Evolutionary conservation across 352 stramenopile species (phyloP).

Genomic region (Phytophthora ohioensis): DNA sequence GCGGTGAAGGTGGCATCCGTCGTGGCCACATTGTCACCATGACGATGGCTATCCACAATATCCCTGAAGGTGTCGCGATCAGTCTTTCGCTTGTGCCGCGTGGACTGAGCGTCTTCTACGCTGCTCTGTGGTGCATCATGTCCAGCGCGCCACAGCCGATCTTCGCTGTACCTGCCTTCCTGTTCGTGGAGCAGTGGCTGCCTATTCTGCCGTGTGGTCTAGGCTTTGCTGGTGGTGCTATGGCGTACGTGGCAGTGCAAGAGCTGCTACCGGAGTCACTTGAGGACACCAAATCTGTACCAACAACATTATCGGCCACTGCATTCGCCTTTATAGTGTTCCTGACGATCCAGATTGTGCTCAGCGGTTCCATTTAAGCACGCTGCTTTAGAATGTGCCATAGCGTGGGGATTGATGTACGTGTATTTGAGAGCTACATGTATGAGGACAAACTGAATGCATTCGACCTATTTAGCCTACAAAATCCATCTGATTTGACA

Average conservation of each 20-base stretch:
- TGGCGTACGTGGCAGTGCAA: conserved; percentile 96
- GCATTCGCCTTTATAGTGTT: conserved; percentile 84
- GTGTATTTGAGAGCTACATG: conserved; percentile 4
- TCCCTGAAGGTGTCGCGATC: conserved; percentile 97
- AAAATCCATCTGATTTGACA: not conserved
- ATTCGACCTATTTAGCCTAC: conserved; percentile 33
- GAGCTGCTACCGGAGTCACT: conserved; percentile 85
- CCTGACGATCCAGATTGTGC: conserved; percentile 82
- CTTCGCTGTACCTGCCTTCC: conserved; percentile 97
- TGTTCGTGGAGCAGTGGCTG: conserved; percentile 93
- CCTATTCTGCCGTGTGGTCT: conserved; percentile 95
- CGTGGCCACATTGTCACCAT: conserved; percentile 97
- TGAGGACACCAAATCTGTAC: conserved; percentile 85
- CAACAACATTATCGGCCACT: conserved; percentile 72
- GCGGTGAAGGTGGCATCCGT: conserved; percentile 92
- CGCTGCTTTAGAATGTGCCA: conserved; percentile 3
- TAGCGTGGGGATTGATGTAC: conserved; percentile 28
- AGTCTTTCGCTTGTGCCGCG: conserved; percentile 95
- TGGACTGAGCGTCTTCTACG: conserved; percentile 90
- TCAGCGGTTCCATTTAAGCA: conserved; percentile 63
- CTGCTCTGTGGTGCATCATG: conserved; percentile 91
- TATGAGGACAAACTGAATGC: conserved; percentile 17
- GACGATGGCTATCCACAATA: conserved; percentile 98
- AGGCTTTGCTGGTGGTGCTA: conserved; percentile 97
- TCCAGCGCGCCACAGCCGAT: conserved; percentile 95